phyloP scores from a whole-genome alignment of 2,329 filamentous ascomycete species.

The Calonectria multiphialidica region DNA sequence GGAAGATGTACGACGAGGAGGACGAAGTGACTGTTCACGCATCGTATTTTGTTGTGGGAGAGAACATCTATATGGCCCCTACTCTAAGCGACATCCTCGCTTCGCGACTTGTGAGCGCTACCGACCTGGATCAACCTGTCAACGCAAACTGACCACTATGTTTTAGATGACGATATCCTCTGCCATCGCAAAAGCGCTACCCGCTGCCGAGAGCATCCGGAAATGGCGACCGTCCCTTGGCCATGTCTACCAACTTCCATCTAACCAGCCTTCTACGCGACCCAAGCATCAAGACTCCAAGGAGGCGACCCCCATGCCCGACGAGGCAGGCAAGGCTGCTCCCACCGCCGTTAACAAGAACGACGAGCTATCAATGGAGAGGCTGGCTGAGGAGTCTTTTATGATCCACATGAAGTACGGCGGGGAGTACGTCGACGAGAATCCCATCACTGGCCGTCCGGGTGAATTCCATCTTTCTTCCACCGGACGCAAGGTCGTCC shows the following conservation, averaged over 20 bases:
- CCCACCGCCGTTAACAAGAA: slow-evolving; percentile 49
- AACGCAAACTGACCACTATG: slow-evolving; percentile 19
- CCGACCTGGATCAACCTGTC: neutral
- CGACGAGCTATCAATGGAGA: slow-evolving; percentile 56
- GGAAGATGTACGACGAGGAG: slow-evolving; percentile 66
- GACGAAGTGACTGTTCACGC: slow-evolving; percentile 71
- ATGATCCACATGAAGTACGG: slow-evolving; percentile 69
- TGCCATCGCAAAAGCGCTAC: slow-evolving; percentile 65
- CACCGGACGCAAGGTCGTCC: slow-evolving; percentile 64
- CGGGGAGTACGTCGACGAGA: slow-evolving; percentile 76
- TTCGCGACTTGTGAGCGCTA: slow-evolving; percentile 64
- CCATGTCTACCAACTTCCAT: slow-evolving; percentile 61
- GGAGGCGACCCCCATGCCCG: slow-evolving; percentile 62
- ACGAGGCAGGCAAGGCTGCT: slow-evolving; percentile 46
- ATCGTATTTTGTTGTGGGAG: slow-evolving; percentile 74
- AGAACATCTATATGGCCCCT: slow-evolving; percentile 77
- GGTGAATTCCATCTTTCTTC: slow-evolving; percentile 75
- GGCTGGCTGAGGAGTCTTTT: slow-evolving; percentile 69
- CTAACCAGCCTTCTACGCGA: slow-evolving; percentile 40
- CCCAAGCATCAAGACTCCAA: slow-evolving; percentile 55
- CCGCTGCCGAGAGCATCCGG: slow-evolving; percentile 62
- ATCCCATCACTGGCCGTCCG: slow-evolving; percentile 74
- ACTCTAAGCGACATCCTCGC: slow-evolving; percentile 70
- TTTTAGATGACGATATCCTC: slow-evolving; percentile 66
- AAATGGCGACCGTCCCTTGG: slow-evolving; percentile 68